Evolutionary conservation across 2,329 filamentous ascomycete species (phyloP).

Genomic region (Mariannaea sp.): DNA sequence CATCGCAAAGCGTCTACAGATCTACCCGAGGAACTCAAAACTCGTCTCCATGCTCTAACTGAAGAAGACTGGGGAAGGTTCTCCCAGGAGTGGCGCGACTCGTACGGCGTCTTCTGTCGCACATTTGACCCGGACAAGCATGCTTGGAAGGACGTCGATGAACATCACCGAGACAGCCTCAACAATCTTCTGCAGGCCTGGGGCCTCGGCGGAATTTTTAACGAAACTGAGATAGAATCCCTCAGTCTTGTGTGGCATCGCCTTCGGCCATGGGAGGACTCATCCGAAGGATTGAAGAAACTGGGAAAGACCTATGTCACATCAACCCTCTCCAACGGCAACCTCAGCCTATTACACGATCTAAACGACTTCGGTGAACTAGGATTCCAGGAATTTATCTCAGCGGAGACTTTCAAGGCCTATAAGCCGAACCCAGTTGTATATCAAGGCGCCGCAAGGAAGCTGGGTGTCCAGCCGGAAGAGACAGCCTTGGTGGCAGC

Average conservation of each 20-base stretch:
- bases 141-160: constrained; percentile 71
- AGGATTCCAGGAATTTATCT: constrained; percentile 66
- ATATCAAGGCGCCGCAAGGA: constrained; percentile 69
- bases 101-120: constrained; percentile 66
- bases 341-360: constrained; percentile 67
- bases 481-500: constrained; percentile 80
- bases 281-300: constrained; percentile 57
- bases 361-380: constrained; percentile 63
- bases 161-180: constrained; percentile 70
- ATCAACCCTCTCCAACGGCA: constrained; percentile 76
- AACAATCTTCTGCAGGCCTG: constrained; percentile 60
- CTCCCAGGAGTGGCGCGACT: constrained; percentile 71
- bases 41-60: constrained; percentile 56
- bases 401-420: constrained; percentile 70
- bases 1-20: constrained; percentile 53
- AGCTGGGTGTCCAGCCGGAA: constrained; percentile 58
- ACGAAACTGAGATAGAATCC: constrained; percentile 63
- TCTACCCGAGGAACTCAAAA: constrained; percentile 52
- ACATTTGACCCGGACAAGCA: constrained; percentile 53
- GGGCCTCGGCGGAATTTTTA: constrained; percentile 63
- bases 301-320: constrained; percentile 60
- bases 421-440: constrained; percentile 75
- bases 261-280: constrained; percentile 71
- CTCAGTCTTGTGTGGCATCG: constrained; percentile 75
- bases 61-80: constrained; percentile 65